Conservation (phyloP, 352 stramenopile species). For the Globisporangium middletonii region DNA sequence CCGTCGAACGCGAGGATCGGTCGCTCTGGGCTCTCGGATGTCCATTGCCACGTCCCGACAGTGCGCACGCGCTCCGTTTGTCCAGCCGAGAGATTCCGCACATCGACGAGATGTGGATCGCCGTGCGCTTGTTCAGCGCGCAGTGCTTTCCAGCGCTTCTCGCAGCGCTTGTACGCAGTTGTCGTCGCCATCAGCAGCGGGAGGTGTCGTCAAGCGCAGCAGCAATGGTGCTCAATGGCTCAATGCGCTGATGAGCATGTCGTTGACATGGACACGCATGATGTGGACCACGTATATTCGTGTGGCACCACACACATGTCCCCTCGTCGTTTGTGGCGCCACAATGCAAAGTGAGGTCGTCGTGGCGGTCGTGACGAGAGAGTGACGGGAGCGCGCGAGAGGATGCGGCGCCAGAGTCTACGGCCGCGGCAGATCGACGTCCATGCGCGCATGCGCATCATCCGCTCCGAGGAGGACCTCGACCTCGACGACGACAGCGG, state of each 20-base stretch:
- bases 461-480: slow-evolving; percentile 77
- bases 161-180: slow-evolving; percentile 51
- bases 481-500: slow-evolving; percentile 53
- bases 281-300: too few species aligned
- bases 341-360: neutral
- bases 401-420: slow-evolving; percentile 79
- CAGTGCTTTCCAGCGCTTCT: slow-evolving; percentile 72
- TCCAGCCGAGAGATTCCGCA: slow-evolving; percentile 22
- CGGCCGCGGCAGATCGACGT: slow-evolving; percentile 85
- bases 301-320: neutral
- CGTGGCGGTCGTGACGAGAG: neutral
- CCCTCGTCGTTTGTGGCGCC: neutral
- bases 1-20: slow-evolving; percentile 47
- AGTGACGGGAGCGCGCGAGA: neutral
- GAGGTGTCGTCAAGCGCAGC: neutral
- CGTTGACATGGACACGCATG: too few species aligned
- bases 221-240: neutral
- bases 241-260: neutral
- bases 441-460: slow-evolving; percentile 80
- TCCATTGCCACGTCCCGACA: slow-evolving; percentile 36
- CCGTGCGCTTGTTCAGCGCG: slow-evolving; percentile 17
- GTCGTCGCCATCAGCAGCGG: neutral
- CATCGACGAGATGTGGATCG: slow-evolving; percentile 38
- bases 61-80: slow-evolving; percentile 24
- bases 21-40: slow-evolving; percentile 12